These are phyloP conservation scores for Malbranchea cinnamomea DNA, from an alignment of 2,329 filamentous ascomycete species.

Conservation along the genomic window DNA sequence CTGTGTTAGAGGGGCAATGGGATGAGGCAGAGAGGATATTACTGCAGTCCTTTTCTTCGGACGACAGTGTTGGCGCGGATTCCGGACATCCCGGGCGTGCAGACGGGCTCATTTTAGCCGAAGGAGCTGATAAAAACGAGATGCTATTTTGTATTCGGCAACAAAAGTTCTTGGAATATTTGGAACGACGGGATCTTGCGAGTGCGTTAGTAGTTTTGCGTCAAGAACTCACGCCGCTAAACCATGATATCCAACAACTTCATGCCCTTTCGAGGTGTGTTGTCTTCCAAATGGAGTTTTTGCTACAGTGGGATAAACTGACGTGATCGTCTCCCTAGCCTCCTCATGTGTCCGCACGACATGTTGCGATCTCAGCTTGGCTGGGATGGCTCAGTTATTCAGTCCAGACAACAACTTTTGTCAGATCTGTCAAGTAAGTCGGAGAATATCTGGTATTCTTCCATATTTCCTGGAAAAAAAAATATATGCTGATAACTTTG, in stretches of 20 bases:
- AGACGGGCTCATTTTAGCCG: slow-evolving; percentile 56
- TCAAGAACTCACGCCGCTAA: slow-evolving; percentile 72
- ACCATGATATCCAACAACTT: slow-evolving; percentile 60
- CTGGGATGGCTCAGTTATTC: slow-evolving; percentile 70
- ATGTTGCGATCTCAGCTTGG: slow-evolving; percentile 61
- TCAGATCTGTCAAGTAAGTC: slow-evolving; percentile 70
- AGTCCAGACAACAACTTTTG: slow-evolving; percentile 59
- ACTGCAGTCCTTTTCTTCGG: slow-evolving; percentile 34
- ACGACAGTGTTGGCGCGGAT: slow-evolving; percentile 24
- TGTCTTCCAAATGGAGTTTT: background rate
- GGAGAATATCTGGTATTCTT: background rate
- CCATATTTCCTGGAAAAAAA: background rate
- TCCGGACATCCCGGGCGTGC: slow-evolving; percentile 10
- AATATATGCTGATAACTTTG: slow-evolving; percentile 11
- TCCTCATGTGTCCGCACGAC: slow-evolving; percentile 77
- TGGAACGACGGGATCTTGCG: slow-evolving; percentile 60
- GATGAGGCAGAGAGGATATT: slow-evolving; percentile 68
- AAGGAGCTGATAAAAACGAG: slow-evolving; percentile 57
- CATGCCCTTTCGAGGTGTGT: slow-evolving; percentile 63
- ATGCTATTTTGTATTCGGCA: slow-evolving; percentile 83
- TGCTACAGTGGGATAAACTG: slow-evolving; percentile 4
- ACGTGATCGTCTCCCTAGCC: slow-evolving; percentile 40
- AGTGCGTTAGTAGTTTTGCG: slow-evolving; percentile 71
- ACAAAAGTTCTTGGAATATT: slow-evolving; percentile 85
- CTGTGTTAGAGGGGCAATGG: slow-evolving; percentile 73